Evolutionary conservation across 129 eudicot genomes (phyloP).

Genomic region (Solidago caesia): DNA sequence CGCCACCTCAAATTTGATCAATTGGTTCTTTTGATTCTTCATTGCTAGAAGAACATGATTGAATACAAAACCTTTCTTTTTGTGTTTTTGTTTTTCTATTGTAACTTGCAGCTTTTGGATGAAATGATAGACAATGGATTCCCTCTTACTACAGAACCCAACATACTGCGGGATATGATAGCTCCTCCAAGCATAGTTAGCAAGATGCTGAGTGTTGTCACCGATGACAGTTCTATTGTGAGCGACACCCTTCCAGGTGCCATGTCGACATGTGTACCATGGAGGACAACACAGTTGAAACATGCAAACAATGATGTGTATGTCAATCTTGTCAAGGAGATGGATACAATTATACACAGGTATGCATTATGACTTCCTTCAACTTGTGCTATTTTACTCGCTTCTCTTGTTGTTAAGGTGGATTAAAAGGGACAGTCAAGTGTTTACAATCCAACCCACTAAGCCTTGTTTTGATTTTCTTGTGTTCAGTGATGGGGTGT

Average conservation of each 20-base stretch:
- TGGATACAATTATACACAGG: constrained; percentile 93
- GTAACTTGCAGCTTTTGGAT: constrained; percentile 50
- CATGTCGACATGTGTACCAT: constrained; percentile 50
- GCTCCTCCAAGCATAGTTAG: constrained; percentile 92
- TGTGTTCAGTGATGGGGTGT: constrained; percentile 10
- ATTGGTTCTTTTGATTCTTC: no score
- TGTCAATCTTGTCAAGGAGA: constrained; percentile 83
- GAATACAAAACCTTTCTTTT: constrained; percentile 3
- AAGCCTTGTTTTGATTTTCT: no score
- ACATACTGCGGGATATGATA: constrained; percentile 84
- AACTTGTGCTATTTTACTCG: constrained; percentile 4
- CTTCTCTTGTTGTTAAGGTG: neutral
- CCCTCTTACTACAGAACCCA: no score
- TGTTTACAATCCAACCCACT: no score
- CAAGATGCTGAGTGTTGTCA: constrained; percentile 89
- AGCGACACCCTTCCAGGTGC: constrained; percentile 91
- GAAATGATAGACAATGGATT: no score
- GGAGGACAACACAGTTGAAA: no score
- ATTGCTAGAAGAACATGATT: neutral
- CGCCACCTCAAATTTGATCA: no score
- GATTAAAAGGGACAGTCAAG: neutral
- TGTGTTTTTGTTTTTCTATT: neutral
- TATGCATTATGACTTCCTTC: constrained; percentile 18
- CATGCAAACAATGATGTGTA: no score
- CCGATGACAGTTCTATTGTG: constrained; percentile 82